Evolutionary conservation across 352 stramenopile genomes (phyloP).

Genomic region (Elongisporangium prolatum): DNA sequence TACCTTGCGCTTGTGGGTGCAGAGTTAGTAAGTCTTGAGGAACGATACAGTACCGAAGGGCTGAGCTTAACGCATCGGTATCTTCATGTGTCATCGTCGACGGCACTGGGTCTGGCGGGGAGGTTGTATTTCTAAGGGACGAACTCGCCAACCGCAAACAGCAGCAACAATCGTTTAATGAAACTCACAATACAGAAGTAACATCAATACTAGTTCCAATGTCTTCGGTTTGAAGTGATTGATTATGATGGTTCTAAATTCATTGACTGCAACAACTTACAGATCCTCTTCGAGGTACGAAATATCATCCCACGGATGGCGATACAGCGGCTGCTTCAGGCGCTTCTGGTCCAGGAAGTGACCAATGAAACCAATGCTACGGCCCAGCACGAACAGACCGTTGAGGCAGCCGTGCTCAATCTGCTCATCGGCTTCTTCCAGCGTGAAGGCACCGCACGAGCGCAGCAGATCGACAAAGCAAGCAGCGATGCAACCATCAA

Average conservation of each 20-base stretch:
- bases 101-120: background rate
- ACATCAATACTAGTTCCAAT: constrained; percentile 19
- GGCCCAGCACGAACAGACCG: constrained; percentile 87
- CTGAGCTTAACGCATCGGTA: background rate
- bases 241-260: background rate
- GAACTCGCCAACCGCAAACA: background rate
- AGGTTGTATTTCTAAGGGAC: background rate
- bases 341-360: constrained; percentile 98
- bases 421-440: constrained; percentile 91
- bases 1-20: background rate
- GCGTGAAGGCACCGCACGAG: constrained; percentile 86
- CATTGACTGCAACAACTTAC: constrained; percentile 17
- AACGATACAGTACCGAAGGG: background rate
- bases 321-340: constrained; percentile 96
- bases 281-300: constrained; percentile 90
- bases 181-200: too few relatives aligned
- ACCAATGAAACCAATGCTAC: constrained; percentile 90
- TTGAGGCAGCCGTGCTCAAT: constrained; percentile 96
- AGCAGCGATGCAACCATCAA: constrained; percentile 95
- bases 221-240: constrained; percentile 2
- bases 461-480: constrained; percentile 97
- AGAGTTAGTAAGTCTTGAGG: background rate
- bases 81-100: background rate
- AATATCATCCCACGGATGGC: constrained; percentile 97
- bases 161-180: too few relatives aligned